A percentile compares a stretch with the other conserved stretches of the same genome.
phyloP scores from a whole-genome alignment of 1,284 basidiomycete genomes.

The Heterobasidion annosum region DNA sequence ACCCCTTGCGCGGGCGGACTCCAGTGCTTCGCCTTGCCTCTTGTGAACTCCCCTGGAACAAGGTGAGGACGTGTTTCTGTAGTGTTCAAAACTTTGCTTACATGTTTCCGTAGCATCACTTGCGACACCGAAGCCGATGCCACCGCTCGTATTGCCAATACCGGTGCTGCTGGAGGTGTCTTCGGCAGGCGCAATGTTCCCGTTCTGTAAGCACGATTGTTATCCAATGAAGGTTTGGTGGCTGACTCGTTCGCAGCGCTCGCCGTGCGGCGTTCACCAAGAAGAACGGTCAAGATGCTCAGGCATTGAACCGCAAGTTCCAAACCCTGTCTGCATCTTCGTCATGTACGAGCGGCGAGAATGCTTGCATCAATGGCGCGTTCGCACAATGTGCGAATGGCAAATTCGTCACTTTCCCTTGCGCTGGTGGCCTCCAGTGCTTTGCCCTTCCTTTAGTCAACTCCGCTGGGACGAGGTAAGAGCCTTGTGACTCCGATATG shows the following conservation, averaged over 20 bases:
- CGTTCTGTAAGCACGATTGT: background rate
- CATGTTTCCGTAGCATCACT: constrained; percentile 10
- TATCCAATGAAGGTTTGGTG: background rate
- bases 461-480: constrained; percentile 27
- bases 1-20: constrained; percentile 30
- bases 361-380: constrained; percentile 15
- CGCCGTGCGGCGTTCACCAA: background rate
- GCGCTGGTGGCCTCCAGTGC: constrained; percentile 30
- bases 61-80: constrained; percentile 5
- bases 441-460: constrained; percentile 45
- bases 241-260: background rate
- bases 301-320: constrained; percentile 31
- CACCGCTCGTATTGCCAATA: background rate
- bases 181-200: background rate
- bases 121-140: constrained; percentile 16
- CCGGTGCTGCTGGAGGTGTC: background rate
- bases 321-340: constrained; percentile 22
- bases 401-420: constrained; percentile 28
- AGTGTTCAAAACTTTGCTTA: background rate
- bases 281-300: constrained; percentile 30
- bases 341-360: constrained; percentile 29
- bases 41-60: constrained; percentile 33
- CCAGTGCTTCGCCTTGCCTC: constrained; percentile 41
- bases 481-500: too few species aligned
- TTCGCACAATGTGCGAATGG: constrained; percentile 28